Percentiles rank a stretch among this genome's conserved stretches.
Evolutionary conservation across 2,329 filamentous ascomycete genomes (phyloP).

Genomic region (Gyromitra esculenta): DNA sequence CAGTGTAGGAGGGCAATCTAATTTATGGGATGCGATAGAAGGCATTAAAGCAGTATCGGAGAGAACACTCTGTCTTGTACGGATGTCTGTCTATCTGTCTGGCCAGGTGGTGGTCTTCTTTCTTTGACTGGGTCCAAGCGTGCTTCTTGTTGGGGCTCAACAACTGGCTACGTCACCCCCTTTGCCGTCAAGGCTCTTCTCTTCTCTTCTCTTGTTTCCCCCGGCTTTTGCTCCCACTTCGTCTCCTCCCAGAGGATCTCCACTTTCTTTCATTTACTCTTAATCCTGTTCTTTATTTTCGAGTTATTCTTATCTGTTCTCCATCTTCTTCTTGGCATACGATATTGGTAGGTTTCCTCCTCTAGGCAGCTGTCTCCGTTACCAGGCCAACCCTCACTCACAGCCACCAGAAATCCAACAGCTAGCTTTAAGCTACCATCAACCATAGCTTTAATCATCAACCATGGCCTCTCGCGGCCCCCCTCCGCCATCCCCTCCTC

Average conservation of each 20-base stretch:
- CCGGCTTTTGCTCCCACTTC: background rate
- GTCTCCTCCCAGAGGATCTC: conserved; percentile 58
- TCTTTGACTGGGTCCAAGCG: background rate
- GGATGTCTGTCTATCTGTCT: background rate
- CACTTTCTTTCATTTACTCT: conserved; percentile 59
- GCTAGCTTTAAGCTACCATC: conserved; percentile 14
- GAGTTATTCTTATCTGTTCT: conserved; percentile 58
- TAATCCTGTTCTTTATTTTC: conserved; percentile 56
- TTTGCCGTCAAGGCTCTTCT: background rate
- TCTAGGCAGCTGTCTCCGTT: background rate
- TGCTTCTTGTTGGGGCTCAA: conserved; percentile 42
- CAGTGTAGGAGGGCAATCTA: background rate
- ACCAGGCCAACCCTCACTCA: conserved; percentile 57
- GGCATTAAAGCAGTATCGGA: background rate
- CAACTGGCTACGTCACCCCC: conserved; percentile 47
- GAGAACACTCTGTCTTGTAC: conserved; percentile 6
- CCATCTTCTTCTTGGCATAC: conserved; percentile 56
- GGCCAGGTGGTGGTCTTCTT: background rate
- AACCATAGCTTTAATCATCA: conserved; percentile 34
- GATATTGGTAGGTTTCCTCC: background rate
- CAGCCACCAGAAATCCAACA: background rate
- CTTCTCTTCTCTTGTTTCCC: background rate
- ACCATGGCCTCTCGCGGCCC: conserved; percentile 52
- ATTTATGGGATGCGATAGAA: conserved; percentile 1
- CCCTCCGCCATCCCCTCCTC: conserved; percentile 62